phyloP scores from a whole-genome alignment of 768 basidiomycete genomes.

The Mycena vulgaris region DNA sequence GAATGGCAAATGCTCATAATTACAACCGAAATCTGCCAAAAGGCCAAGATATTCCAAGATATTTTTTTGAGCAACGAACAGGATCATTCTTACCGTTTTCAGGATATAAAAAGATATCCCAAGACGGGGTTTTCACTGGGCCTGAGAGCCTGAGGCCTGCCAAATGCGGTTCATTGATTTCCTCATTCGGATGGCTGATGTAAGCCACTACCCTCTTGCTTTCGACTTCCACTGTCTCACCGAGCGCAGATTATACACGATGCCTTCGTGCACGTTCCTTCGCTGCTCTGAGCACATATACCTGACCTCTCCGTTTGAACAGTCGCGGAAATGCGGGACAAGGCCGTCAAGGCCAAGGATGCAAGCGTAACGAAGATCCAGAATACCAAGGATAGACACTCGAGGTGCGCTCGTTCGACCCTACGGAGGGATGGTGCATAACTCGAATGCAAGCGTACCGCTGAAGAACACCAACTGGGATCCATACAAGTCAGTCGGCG shows the following conservation, averaged over 20 bases:
- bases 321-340: constrained; percentile 66
- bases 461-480: constrained; percentile 78
- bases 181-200: background rate
- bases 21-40: too few species aligned
- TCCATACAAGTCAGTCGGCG: constrained; percentile 54
- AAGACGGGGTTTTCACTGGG: too few species aligned
- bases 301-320: background rate
- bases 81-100: too few species aligned
- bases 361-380: constrained; percentile 30
- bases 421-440: background rate
- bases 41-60: too few species aligned
- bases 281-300: background rate
- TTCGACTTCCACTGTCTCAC: background rate
- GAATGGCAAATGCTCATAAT: too few species aligned
- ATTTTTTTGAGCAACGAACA: too few species aligned
- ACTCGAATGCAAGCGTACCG: constrained; percentile 58
- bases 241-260: background rate
- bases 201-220: background rate
- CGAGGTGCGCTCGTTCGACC: constrained; percentile 53
- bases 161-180: background rate
- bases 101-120: too few species aligned
- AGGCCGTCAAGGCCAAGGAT: constrained; percentile 68
- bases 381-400: constrained; percentile 68
- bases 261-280: background rate
- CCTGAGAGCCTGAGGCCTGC: too few species aligned